Evolutionary conservation across 805 yeast genomes (phyloP), one percentile per base, ranked within the genome.

Genomic region (Schwanniomyces pseudopolymorphus): DNA sequence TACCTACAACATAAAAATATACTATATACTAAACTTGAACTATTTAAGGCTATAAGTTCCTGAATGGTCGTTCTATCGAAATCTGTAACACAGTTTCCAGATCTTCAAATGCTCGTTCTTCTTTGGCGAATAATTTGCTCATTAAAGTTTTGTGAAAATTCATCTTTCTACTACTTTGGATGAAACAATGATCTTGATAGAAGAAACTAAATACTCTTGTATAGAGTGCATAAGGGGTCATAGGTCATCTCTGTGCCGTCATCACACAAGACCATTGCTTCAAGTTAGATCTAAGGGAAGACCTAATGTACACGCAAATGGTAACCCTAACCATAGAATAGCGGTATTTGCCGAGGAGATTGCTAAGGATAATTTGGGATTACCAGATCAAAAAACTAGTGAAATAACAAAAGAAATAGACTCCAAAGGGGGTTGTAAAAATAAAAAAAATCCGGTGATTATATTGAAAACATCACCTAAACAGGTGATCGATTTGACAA

Each of bases 271-370:
- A 40, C 89, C 94, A 20, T 71, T 92, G 35, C 83, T 91, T 10
- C 88, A 89, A 57, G 97, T 92, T 10, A 77, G 96, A 22, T 80
- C 88, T n/a, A 79, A 96, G 48, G 99, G 98, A 0, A 69, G 98
- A 40, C 97, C 97, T 0, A 73, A 79, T 22, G 75, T 81, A 8
- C 81, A 77, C 43, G 79, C 79, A 4, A 70, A 71, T 41, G 72
- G 72, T 20, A 73, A 72, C 54, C 74, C 74, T 22, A 67, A 72
- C 55, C 83, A 80, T 49, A 64, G 89, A 42, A 72, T 83, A 11
- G 88, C 89, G 8, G 81, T 81, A 5, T 69, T 74, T 56, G 84
- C 83, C 3, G 77, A 77, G 49, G 69, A 71, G 41, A 55, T 69
- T 9, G 52, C 47, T 4, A 3, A 45, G 4, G 43, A 40, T 26